Percentiles rank a stretch among this genome's conserved stretches.
Conservation (phyloP, 345 rosid genomes). For the Iberis pinnata region DNA sequence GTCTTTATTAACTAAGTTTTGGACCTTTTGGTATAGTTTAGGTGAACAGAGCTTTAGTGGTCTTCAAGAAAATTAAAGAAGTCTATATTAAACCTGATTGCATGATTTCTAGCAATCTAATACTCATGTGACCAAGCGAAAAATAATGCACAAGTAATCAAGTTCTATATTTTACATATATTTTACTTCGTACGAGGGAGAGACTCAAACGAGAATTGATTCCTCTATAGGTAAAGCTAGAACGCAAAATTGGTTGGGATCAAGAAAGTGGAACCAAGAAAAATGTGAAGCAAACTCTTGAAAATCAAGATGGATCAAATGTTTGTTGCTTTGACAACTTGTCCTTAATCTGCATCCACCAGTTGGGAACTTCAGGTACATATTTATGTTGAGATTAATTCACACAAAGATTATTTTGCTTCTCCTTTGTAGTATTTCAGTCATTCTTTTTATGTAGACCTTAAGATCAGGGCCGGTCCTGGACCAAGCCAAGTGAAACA, state of each 20-base stretch:
- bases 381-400: no score
- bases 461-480: conserved; percentile 45
- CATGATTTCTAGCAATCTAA: conserved; percentile 55
- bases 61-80: conserved; percentile 58
- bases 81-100: conserved; percentile 65
- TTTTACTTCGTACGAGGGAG: conserved; percentile 22
- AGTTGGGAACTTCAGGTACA: conserved; percentile 71
- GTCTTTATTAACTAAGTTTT: no score
- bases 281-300: conserved; percentile 47
- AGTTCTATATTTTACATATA: conserved; percentile 8
- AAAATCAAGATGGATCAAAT: conserved; percentile 46
- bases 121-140: conserved; percentile 50
- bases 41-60: conserved; percentile 38
- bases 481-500: no score
- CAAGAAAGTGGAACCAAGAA: conserved; percentile 34
- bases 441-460: conserved; percentile 32
- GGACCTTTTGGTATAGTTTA: no score
- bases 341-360: conserved; percentile 60
- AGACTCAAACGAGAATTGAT: conserved; percentile 26
- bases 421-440: not conserved
- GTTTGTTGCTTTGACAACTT: conserved; percentile 63
- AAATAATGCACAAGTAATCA: conserved; percentile 57
- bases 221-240: conserved; percentile 30
- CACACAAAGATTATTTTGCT: not conserved
- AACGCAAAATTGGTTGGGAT: conserved; percentile 26